These are phyloP conservation scores for Irpex sp. DNA, from an alignment of 1,284 basidiomycete species.

Conservation along the genomic window DNA sequence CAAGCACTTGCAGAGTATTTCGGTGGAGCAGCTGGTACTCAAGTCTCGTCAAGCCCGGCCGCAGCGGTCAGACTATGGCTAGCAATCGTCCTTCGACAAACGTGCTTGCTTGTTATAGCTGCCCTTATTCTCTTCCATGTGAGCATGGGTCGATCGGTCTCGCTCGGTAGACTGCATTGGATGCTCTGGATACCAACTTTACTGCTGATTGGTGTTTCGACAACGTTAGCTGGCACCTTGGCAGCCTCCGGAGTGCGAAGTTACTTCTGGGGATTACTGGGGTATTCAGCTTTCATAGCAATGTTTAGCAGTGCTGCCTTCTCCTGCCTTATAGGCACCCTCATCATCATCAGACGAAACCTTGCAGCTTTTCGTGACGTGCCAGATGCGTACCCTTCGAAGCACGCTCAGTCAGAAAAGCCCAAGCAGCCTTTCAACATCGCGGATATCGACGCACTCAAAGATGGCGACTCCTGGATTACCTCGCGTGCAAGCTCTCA, in stretches of 20 bases:
- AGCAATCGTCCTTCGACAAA: conserved; percentile 57
- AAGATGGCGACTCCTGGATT: conserved; percentile 73
- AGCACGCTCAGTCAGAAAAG: conserved; percentile 44
- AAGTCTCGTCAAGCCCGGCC: conserved; percentile 41
- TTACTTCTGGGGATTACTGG: conserved; percentile 58
- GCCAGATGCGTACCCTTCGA: conserved; percentile 53
- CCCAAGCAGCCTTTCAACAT: conserved; percentile 58
- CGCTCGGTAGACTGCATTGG: conserved; percentile 65
- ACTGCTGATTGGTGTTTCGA: conserved; percentile 51
- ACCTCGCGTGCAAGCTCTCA: conserved; percentile 60
- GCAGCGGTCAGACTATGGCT: conserved; percentile 61
- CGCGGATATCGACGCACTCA: conserved; percentile 64
- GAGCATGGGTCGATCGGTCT: conserved; percentile 61
- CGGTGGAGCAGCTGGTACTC: conserved; percentile 39
- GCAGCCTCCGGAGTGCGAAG: conserved; percentile 48
- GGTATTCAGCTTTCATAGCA: conserved; percentile 52
- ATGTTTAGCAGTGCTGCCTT: conserved; percentile 50
- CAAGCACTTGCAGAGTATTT: conserved; percentile 52
- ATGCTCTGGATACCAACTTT: conserved; percentile 63
- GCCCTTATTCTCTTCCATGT: conserved; percentile 63
- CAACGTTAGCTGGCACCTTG: conserved; percentile 53
- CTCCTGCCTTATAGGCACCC: conserved; percentile 51
- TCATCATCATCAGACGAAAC: conserved; percentile 61
- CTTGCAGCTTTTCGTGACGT: conserved; percentile 48
- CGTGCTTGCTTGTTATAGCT: conserved; percentile 57